These are phyloP conservation scores for Diplodia sapinea DNA, from an alignment of 2,329 filamentous ascomycete genomes.

Conservation along the genomic window DNA sequence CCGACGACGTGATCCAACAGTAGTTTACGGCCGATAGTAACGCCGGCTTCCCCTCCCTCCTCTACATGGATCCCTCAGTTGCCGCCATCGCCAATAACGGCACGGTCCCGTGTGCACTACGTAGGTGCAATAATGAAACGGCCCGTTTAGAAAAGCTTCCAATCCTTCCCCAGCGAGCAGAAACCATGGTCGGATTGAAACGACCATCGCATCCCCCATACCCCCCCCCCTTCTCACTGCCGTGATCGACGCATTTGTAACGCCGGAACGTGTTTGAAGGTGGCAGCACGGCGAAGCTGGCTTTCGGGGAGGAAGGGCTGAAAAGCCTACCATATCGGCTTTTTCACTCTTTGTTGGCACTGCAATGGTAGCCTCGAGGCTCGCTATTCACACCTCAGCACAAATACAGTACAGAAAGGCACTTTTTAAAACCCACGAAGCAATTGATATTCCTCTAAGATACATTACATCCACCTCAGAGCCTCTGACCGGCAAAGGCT, in stretches of 20 bases:
- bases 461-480: slow-evolving; percentile 8
- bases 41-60: background rate
- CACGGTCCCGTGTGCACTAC: background rate
- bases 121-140: background rate
- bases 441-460: slow-evolving; percentile 20
- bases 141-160: background rate
- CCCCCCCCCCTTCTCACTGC: background rate
- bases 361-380: background rate
- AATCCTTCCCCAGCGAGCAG: background rate
- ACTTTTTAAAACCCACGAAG: background rate
- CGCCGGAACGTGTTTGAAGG: background rate
- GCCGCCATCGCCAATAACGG: background rate
- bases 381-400: background rate
- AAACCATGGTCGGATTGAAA: background rate
- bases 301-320: no score
- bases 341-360: background rate
- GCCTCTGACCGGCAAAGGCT: slow-evolving; percentile 25
- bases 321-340: background rate
- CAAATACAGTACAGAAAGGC: background rate
- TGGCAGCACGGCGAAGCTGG: background rate
- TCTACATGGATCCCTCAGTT: background rate
- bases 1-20: background rate
- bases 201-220: background rate
- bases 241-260: background rate
- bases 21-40: background rate